Conservation (phyloP, 768 basidiomycete species). For the Termitomyces sp. region DNA sequence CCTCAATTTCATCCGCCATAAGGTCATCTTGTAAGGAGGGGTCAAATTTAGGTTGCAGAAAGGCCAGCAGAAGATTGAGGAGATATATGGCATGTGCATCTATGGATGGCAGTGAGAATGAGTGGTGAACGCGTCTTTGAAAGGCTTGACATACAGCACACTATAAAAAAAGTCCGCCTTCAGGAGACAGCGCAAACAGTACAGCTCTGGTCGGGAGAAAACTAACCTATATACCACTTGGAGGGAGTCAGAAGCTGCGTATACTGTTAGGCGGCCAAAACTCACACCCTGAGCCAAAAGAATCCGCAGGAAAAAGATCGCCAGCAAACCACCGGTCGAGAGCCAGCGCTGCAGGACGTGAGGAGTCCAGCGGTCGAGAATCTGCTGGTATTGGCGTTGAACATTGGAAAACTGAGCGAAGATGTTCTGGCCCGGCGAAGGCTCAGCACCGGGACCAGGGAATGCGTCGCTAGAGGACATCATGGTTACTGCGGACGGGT, state of each 20-base stretch:
- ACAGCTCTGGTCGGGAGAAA: not conserved
- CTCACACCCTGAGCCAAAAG: slow-evolving; percentile 86
- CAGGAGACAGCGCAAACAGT: not conserved
- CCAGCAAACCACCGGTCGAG: slow-evolving; percentile 63
- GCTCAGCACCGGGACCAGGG: slow-evolving; percentile 38
- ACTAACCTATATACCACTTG: slow-evolving; percentile 92
- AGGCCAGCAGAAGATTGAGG: slow-evolving; percentile 93
- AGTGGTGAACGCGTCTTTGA: slow-evolving; percentile 2
- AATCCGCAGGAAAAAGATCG: slow-evolving; percentile 81
- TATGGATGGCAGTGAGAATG: slow-evolving; percentile 21
- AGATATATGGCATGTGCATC: slow-evolving; percentile 95
- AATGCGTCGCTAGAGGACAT: slow-evolving; percentile 40
- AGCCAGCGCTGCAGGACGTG: slow-evolving; percentile 89
- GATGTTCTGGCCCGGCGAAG: slow-evolving; percentile 46
- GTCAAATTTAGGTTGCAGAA: slow-evolving; percentile 97
- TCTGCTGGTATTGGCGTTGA: slow-evolving; percentile 80
- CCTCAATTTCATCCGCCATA: slow-evolving; percentile 92
- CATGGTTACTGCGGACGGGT: slow-evolving; percentile 31
- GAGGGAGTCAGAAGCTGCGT: slow-evolving; percentile 5
- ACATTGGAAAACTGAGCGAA: slow-evolving; percentile 44
- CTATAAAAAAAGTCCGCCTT: slow-evolving; percentile 26
- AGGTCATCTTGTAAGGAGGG: slow-evolving; percentile 93
- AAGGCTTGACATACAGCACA: slow-evolving; percentile 59
- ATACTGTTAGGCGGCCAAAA: slow-evolving; percentile 13
- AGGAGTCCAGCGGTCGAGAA: slow-evolving; percentile 91